Conservation (phyloP, 2,329 filamentous ascomycete species). For the Pseudogymnoascus sp. region DNA sequence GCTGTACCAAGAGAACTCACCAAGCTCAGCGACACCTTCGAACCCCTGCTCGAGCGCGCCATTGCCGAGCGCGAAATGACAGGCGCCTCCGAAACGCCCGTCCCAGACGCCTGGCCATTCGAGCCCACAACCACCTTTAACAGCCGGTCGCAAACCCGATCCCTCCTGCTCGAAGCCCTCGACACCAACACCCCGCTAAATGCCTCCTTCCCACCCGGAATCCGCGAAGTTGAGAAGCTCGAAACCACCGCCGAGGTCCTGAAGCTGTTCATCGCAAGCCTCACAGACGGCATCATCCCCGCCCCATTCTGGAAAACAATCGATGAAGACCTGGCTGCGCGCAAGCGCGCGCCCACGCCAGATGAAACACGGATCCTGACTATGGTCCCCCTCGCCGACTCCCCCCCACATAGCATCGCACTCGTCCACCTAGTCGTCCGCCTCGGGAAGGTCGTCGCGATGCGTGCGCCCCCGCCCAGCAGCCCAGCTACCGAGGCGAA, state of each 20-base stretch:
- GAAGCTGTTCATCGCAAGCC: constrained; percentile 62
- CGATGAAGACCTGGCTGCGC: constrained; percentile 45
- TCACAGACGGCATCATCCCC: constrained; percentile 74
- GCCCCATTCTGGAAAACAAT: constrained; percentile 62
- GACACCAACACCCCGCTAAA: constrained; percentile 61
- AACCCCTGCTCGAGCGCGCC: constrained; percentile 47
- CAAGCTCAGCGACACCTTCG: constrained; percentile 74
- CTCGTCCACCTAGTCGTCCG: constrained; percentile 83
- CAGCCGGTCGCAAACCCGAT: constrained; percentile 14
- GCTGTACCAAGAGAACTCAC: constrained; percentile 56
- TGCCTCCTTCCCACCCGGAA: constrained; percentile 54
- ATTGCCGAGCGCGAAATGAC: constrained; percentile 57
- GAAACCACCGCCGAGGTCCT: constrained; percentile 68
- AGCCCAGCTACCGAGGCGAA: background rate
- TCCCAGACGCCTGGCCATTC: constrained; percentile 51
- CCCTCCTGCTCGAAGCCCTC: constrained; percentile 53
- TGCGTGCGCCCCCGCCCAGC: background rate
- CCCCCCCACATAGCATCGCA: constrained; percentile 75
- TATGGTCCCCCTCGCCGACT: constrained; percentile 64
- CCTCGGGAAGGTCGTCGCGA: constrained; percentile 37
- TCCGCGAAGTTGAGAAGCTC: constrained; percentile 58
- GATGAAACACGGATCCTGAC: constrained; percentile 55
- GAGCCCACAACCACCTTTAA: constrained; percentile 26
- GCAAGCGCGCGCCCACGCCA: constrained; percentile 34
- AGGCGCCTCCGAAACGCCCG: constrained; percentile 43